phyloP scores from a whole-genome alignment of 164 flowering plant species.

The Chimonanthus salicifolius region DNA sequence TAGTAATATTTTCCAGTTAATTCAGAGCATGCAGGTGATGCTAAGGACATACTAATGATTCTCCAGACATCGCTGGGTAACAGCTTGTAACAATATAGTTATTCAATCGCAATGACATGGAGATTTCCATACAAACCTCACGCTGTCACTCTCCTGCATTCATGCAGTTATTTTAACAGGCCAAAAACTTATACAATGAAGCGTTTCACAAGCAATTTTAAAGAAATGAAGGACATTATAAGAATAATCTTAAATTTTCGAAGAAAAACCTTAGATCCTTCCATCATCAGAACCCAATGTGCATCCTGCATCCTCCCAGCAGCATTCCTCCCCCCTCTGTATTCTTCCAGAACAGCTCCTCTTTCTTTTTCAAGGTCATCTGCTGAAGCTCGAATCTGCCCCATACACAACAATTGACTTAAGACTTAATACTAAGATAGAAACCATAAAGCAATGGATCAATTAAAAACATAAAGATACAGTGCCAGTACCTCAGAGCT shows the following conservation, averaged over 20 bases:
- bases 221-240: background rate
- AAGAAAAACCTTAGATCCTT: conserved; percentile 74
- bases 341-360: conserved; percentile 96
- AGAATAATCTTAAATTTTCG: background rate
- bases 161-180: background rate
- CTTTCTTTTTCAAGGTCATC: conserved; percentile 92
- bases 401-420: background rate
- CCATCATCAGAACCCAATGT: conserved; percentile 86
- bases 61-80: background rate
- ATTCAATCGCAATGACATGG: background rate
- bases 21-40: background rate
- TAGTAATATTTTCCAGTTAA: no score
- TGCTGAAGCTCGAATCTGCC: conserved; percentile 73
- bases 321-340: conserved; percentile 78
- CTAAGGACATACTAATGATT: background rate
- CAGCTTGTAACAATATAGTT: background rate
- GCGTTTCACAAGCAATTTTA: background rate
- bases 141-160: background rate
- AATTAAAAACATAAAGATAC: background rate
- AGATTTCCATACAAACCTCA: background rate
- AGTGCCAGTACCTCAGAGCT: conserved; percentile 64
- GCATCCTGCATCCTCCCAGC: conserved; percentile 93
- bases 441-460: background rate
- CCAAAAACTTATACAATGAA: background rate
- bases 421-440: background rate